phyloP scores from a whole-genome alignment of 345 rosid genomes.

The Pistacia integerrima region DNA sequence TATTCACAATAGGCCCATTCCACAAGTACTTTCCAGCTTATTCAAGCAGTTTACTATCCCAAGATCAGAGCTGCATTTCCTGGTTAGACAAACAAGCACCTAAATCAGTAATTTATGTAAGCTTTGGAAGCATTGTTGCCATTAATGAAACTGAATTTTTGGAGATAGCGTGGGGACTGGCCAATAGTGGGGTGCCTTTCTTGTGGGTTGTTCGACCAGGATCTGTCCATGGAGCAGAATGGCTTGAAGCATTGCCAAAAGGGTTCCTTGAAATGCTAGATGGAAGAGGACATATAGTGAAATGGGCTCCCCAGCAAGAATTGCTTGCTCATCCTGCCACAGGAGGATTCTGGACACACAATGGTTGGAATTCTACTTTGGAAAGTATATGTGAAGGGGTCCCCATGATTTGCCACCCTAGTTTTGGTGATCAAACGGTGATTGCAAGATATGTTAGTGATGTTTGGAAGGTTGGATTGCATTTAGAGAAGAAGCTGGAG shows the following conservation, averaged over 20 bases:
- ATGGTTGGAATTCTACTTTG: conserved; percentile 40
- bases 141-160: conserved; percentile 18
- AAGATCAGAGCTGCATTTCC: conserved; percentile 29
- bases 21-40: conserved; percentile 30
- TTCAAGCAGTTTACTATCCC: conserved; percentile 28
- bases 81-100: conserved; percentile 41
- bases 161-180: conserved; percentile 38
- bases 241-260: conserved; percentile 17
- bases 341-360: conserved; percentile 38
- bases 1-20: conserved; percentile 44
- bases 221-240: neutral
- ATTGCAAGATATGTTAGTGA: conserved; percentile 32
- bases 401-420: conserved; percentile 48
- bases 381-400: conserved; percentile 32
- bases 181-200: conserved; percentile 25
- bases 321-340: conserved; percentile 29
- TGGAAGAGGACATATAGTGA: conserved; percentile 27
- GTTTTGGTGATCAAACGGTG: conserved; percentile 36
- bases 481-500: conserved; percentile 25
- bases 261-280: conserved; percentile 28
- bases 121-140: conserved; percentile 38
- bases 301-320: conserved; percentile 41
- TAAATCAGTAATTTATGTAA: conserved; percentile 39
- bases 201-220: conserved; percentile 38
- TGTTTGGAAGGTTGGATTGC: conserved; percentile 40